Evolutionary conservation across 305 asterid genomes (phyloP).

Genomic region (Rubia tinctorum): DNA sequence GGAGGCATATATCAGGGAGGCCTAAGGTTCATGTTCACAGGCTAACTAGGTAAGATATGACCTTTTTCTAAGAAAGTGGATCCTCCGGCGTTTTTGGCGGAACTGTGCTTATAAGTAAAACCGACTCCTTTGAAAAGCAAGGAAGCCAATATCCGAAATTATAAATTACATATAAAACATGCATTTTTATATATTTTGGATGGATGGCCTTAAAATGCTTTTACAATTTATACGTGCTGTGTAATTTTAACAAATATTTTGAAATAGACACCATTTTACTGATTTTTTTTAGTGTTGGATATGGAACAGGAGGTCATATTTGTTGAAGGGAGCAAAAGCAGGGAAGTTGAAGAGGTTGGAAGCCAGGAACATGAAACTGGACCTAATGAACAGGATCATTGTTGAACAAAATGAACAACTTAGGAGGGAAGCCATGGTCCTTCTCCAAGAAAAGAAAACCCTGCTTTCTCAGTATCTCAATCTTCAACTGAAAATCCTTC

Average conservation of each 20-base stretch:
- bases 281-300: neutral
- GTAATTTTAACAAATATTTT: too few species aligned
- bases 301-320: constrained; percentile 16
- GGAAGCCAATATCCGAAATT: too few species aligned
- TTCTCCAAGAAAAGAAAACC: constrained; percentile 33
- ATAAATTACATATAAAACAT: too few species aligned
- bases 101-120: too few species aligned
- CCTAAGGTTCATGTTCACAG: constrained; percentile 13
- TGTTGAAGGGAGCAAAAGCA: constrained; percentile 15
- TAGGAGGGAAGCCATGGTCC: constrained; percentile 24
- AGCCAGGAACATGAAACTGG: constrained; percentile 36
- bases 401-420: constrained; percentile 34
- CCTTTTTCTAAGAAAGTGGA: too few species aligned
- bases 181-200: too few species aligned
- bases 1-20: constrained; percentile 4
- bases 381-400: constrained; percentile 29
- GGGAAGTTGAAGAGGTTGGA: constrained; percentile 26
- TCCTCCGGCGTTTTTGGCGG: too few species aligned
- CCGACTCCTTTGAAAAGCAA: too few species aligned
- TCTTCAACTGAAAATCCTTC: constrained; percentile 3
- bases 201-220: too few species aligned
- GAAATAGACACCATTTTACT: too few species aligned
- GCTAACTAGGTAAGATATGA: too few species aligned
- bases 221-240: too few species aligned
- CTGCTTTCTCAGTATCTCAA: constrained; percentile 25